Evolutionary conservation across 2,329 filamentous ascomycete genomes (phyloP).

Genomic region (Stemphylium lycopersici): DNA sequence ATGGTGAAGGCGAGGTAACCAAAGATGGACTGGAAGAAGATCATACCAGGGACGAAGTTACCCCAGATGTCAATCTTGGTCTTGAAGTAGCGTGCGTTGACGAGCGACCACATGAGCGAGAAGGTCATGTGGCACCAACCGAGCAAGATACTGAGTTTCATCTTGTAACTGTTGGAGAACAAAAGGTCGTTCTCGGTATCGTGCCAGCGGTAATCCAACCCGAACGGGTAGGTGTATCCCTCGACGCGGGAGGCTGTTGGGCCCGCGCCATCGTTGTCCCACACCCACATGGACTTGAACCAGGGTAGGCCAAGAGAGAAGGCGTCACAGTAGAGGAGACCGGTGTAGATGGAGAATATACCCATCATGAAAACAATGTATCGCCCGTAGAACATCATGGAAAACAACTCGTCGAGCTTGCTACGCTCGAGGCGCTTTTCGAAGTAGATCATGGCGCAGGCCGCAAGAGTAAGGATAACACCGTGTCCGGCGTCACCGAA

Average conservation of each 20-base stretch:
- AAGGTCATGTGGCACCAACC: constrained; percentile 99
- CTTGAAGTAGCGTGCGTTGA: constrained; percentile 96
- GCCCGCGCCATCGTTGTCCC: constrained; percentile 69
- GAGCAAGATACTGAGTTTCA: constrained; percentile 98
- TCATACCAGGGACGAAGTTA: constrained; percentile 97
- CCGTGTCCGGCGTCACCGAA: constrained; percentile 98
- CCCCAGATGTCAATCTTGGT: constrained; percentile 94
- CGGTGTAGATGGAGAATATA: constrained; percentile 94
- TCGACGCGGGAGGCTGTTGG: constrained; percentile 69
- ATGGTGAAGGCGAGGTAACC: constrained; percentile 94
- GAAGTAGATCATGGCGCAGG: constrained; percentile 93
- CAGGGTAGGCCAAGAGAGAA: constrained; percentile 93
- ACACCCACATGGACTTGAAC: constrained; percentile 90
- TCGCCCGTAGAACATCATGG: constrained; percentile 98
- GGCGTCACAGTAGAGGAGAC: constrained; percentile 95
- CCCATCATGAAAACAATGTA: constrained; percentile 99
- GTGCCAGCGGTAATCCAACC: constrained; percentile 96
- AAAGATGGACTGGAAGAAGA: constrained; percentile 99
- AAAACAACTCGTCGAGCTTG: constrained; percentile 96
- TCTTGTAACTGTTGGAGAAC: constrained; percentile 99
- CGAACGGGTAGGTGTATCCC: constrained; percentile 90
- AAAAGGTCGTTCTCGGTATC: constrained; percentile 92
- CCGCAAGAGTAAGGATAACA: constrained; percentile 82
- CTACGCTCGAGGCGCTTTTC: constrained; percentile 81
- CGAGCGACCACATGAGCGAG: constrained; percentile 87